Base-by-base conservation (phyloP, 108 stramenopile species). In the Craspedostauros australis region DNA sequence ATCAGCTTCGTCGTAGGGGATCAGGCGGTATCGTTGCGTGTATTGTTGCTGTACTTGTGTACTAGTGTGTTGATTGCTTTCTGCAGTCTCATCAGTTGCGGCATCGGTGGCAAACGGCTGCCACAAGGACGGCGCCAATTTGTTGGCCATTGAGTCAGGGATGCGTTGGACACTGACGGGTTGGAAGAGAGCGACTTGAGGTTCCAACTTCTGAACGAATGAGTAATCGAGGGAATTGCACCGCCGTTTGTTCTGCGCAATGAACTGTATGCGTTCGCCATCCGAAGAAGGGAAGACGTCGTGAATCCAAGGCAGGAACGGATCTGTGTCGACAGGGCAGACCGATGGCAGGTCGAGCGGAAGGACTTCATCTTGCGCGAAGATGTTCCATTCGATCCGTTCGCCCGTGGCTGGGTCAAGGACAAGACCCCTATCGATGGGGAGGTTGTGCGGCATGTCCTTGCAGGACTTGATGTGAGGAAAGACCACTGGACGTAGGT, bases 281-380 rank as follows among this genome's bases (percentile, higher is more conserved):
- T 83, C 65, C 16, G 29, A 19, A 19, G 60, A 56, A 3, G 79
- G 79, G 54, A 84, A 84, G 29, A 76, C 41, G 47, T 88, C 86
- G 50, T 88, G 86, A 22, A 88, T 61, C 86, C 86, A 88, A 1
- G 84, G 79, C 31, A 85, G 46, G 25, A 67, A 85, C 5, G 84
- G 79, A 55, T 85, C 84, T 22, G 76, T 75, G 51, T 85, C 75
- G 1, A 85, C 79, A 4, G 86, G 81, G 55, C 86, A 76, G 46
- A 59, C 69, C 26, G 79, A 48, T 0, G 55, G 41, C 53, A 42
- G 62, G 33, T 82, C 60, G 6, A 64, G 59, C 46, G 49, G 61
- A 40, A 50, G 61, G 44, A 7, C 55, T 62, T 46, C 40, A 40
- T 80, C 67, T 21, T 68, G 77, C n/a, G n/a, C n/a, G n/a, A n/a